Conservation (phyloP, 2,329 filamentous ascomycete species). For the Coniochaeta sp. region DNA sequence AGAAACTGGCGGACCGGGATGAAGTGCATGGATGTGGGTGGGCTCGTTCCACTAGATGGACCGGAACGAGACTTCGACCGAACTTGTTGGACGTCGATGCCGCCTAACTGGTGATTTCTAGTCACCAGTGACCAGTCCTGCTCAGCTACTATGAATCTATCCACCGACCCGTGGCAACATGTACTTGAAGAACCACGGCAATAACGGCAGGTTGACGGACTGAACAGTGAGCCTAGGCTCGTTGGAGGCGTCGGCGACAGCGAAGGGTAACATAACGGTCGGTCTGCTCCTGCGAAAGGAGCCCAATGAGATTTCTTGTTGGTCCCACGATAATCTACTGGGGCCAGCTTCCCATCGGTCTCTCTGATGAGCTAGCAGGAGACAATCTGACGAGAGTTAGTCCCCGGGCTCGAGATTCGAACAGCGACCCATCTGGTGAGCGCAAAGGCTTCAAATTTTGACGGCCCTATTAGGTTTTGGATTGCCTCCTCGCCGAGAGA, state of each 20-base stretch:
- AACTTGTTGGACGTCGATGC: neutral
- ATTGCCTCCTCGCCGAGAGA: neutral
- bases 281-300: neutral
- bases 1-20: neutral
- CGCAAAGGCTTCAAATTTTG: neutral
- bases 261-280: neutral
- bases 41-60: neutral
- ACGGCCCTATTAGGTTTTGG: neutral
- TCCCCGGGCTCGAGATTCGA: no score
- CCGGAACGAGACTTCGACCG: neutral
- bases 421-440: no score
- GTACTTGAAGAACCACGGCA: neutral
- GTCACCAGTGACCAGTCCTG: neutral
- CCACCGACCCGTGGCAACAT: neutral
- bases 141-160: neutral
- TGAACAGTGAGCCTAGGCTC: neutral
- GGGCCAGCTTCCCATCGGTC: neutral
- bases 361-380: neutral
- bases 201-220: neutral
- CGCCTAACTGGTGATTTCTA: no score
- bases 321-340: neutral
- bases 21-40: neutral
- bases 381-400: neutral
- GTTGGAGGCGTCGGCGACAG: neutral
- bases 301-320: neutral